Percentiles rank a stretch among this genome's conserved stretches.
Evolutionary conservation across 257 asterid genomes (phyloP).

Genomic region (Echites panduratus): DNA sequence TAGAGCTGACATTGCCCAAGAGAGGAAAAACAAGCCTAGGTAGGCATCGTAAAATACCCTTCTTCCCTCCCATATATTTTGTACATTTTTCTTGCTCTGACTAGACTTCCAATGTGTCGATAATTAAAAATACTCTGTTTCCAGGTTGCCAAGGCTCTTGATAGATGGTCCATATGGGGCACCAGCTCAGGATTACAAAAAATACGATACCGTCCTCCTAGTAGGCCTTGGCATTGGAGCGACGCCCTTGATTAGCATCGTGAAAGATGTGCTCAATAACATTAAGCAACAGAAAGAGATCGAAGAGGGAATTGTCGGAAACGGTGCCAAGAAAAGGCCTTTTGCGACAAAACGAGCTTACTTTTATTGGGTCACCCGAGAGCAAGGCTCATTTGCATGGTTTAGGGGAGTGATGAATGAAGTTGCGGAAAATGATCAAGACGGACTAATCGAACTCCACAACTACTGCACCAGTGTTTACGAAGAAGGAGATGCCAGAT

Average conservation of each 20-base stretch:
- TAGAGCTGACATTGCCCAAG: conserved; percentile 22
- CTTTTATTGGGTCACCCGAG: conserved; percentile 81
- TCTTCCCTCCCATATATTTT: not conserved
- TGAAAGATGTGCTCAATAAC: conserved; percentile 64
- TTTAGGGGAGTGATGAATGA: conserved; percentile 71
- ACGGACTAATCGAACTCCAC: conserved; percentile 64
- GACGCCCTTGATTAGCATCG: conserved; percentile 69
- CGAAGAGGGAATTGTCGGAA: conserved; percentile 4
- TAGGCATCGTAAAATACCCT: not conserved
- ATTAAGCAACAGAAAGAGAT: conserved; percentile 27
- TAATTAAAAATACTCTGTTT: not conserved
- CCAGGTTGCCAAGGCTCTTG: conserved; percentile 62
- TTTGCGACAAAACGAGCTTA: conserved; percentile 48
- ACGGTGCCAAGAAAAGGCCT: conserved; percentile 16
- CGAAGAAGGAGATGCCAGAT: conserved; percentile 73
- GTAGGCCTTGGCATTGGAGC: conserved; percentile 82
- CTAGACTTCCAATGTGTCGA: not conserved
- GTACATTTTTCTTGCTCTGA: not conserved
- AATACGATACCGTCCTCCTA: conserved; percentile 53
- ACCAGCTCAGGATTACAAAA: conserved; percentile 69
- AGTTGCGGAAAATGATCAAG: conserved; percentile 48
- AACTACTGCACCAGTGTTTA: conserved; percentile 72
- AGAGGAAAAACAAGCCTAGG: conserved; percentile 24
- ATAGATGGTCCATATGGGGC: conserved; percentile 81
- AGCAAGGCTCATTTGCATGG: conserved; percentile 81